Evolutionary conservation across 257 asterid genomes (phyloP).

Genomic region (Solanum paucissectum): DNA sequence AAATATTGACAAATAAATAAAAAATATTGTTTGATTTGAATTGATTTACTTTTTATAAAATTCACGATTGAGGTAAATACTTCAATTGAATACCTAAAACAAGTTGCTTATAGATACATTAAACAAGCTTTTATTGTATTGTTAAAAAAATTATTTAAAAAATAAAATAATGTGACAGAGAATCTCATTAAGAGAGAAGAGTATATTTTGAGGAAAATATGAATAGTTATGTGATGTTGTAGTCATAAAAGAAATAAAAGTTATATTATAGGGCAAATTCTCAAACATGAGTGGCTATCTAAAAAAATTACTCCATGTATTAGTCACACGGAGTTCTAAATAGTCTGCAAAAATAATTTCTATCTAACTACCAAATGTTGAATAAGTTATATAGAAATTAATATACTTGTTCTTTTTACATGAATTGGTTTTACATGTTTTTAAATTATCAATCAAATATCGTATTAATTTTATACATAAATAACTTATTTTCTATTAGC

Average conservation of each 20-base stretch:
- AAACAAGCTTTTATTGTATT: no score
- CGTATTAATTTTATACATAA: no score
- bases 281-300: background rate
- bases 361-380: background rate
- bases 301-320: background rate
- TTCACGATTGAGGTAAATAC: background rate
- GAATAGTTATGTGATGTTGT: background rate
- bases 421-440: background rate
- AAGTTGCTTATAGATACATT: background rate
- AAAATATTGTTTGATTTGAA: no score
- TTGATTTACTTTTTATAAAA: background rate
- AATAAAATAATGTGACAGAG: background rate
- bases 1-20: no score
- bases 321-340: background rate
- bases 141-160: no score
- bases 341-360: no score
- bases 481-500: no score
- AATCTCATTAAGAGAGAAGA: no score
- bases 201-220: background rate
- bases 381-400: no score
- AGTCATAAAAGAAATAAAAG: background rate
- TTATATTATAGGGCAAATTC: background rate
- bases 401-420: background rate
- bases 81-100: no score
- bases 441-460: no score